These are phyloP conservation scores for Asterophora parasitica DNA, from an alignment of 768 basidiomycete species.

Conservation along the genomic window DNA sequence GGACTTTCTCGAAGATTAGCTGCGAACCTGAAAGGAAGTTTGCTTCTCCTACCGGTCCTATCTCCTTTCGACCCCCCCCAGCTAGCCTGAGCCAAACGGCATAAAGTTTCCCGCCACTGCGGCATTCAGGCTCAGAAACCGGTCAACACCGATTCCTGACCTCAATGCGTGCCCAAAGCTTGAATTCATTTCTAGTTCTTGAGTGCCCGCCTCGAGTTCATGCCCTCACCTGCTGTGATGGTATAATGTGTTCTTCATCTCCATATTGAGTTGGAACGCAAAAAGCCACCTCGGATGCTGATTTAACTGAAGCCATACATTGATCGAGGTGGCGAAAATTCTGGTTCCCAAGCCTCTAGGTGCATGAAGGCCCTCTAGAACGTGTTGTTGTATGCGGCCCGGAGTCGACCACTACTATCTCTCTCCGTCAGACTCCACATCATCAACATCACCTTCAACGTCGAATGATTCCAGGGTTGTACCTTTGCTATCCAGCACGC, in stretches of 20 bases:
- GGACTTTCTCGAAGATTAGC: constrained; percentile 39
- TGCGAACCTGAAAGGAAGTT: constrained; percentile 26
- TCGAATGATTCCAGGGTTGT: constrained; percentile 68
- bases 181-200: constrained; percentile 18
- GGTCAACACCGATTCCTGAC: constrained; percentile 23
- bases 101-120: constrained; percentile 26
- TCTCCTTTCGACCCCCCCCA: constrained; percentile 29
- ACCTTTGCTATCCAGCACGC: constrained; percentile 64
- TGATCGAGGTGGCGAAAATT: constrained; percentile 13
- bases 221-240: constrained; percentile 42
- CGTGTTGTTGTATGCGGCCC: constrained; percentile 13
- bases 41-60: constrained; percentile 30
- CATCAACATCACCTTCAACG: constrained; percentile 66
- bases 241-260: constrained; percentile 26
- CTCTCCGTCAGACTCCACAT: constrained; percentile 29
- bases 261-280: constrained; percentile 37
- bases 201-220: constrained; percentile 25
- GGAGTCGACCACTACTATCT: constrained; percentile 3
- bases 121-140: constrained; percentile 11
- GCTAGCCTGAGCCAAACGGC: constrained; percentile 21
- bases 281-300: constrained; percentile 30
- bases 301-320: constrained; percentile 21
- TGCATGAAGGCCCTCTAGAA: constrained; percentile 26
- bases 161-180: constrained; percentile 14
- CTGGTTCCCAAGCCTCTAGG: constrained; percentile 20